phyloP scores from a whole-genome alignment of 192 early-diverging fungal species.

The Backusella psychrophila region DNA sequence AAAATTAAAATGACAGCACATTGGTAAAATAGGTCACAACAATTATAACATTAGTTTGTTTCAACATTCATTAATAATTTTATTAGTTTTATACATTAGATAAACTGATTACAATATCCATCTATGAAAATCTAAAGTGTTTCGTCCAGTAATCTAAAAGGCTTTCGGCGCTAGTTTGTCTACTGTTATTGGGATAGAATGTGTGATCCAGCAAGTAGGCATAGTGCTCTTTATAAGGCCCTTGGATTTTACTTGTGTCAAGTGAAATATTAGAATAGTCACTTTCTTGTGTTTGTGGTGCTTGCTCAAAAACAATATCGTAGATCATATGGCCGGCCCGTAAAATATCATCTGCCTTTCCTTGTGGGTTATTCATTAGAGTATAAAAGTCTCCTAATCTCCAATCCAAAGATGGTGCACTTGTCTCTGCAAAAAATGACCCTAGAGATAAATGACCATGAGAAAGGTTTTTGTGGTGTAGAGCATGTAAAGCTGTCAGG shows the following conservation, averaged over 20 bases:
- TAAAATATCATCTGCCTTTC: background rate
- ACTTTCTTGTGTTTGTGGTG: background rate
- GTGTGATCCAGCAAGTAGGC: background rate
- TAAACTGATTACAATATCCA: background rate
- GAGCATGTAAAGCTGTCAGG: background rate
- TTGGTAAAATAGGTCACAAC: background rate
- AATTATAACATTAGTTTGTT: no score
- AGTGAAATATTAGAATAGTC: background rate
- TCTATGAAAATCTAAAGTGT: background rate
- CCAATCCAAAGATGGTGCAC: background rate
- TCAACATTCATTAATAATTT: background rate
- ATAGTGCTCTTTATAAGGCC: background rate
- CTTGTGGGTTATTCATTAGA: background rate
- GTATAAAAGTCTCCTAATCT: background rate
- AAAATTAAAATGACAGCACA: background rate
- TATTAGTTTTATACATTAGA: background rate
- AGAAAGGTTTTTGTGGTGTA: background rate
- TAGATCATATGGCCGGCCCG: background rate
- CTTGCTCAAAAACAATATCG: background rate
- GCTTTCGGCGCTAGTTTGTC: background rate
- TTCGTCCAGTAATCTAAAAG: background rate
- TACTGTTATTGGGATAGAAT: background rate
- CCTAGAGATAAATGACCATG: background rate
- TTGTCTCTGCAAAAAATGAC: background rate
- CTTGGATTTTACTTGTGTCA: background rate